These are phyloP conservation scores for Nadsonia fulvescens DNA, from an alignment of 805 yeast species.

Conservation along the genomic window DNA sequence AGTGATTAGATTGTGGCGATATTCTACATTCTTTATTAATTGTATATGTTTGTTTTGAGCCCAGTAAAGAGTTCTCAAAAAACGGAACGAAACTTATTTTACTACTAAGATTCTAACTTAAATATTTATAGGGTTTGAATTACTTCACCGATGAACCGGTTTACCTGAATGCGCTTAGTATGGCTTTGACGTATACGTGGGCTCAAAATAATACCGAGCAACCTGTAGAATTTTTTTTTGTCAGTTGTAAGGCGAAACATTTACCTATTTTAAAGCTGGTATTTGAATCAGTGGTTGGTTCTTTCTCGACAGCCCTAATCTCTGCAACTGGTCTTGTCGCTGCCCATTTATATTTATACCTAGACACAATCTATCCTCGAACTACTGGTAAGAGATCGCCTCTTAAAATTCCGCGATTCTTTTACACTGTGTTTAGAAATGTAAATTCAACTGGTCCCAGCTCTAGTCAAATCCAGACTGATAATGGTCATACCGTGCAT, in stretches of 20 bases:
- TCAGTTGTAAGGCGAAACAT: slow-evolving; percentile 17
- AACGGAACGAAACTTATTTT: too few species aligned
- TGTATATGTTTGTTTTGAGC: neutral
- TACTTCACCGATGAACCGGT: slow-evolving; percentile 2
- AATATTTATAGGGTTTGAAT: neutral
- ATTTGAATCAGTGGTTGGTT: too few species aligned
- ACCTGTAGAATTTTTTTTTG: slow-evolving; percentile 15
- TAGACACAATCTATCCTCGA: slow-evolving; percentile 7
- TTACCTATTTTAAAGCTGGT: slow-evolving; percentile 15
- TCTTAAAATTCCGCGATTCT: neutral
- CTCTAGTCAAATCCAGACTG: too few species aligned
- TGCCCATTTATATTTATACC: slow-evolving; percentile 9
- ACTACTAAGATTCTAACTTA: too few species aligned
- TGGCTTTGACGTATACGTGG: slow-evolving; percentile 22
- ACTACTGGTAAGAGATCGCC: neutral
- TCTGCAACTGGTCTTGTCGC: slow-evolving; percentile 15
- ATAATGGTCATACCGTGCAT: too few species aligned
- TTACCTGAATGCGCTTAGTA: slow-evolving; percentile 9
- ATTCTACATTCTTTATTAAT: neutral
- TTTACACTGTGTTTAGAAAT: too few species aligned
- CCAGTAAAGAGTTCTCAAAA: too few species aligned
- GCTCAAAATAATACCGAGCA: slow-evolving; percentile 19
- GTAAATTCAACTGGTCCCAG: too few species aligned
- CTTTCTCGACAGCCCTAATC: too few species aligned
- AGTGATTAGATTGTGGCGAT: neutral